phyloP scores from a whole-genome alignment of 2,329 filamentous ascomycete species.

The Helicocarpus griseus region DNA sequence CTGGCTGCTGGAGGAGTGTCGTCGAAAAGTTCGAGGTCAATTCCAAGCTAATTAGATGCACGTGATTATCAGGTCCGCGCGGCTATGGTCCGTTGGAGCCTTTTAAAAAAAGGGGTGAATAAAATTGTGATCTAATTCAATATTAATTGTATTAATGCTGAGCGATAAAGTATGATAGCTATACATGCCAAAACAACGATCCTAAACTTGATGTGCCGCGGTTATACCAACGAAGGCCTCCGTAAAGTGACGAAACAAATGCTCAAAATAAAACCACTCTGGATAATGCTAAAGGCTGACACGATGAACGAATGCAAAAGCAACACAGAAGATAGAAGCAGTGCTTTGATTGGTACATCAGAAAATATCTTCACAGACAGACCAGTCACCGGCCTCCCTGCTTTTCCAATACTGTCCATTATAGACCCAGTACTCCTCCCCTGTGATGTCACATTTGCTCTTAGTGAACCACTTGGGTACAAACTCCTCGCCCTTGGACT shows the following conservation, averaged over 20 bases:
- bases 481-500: slow-evolving; percentile 73
- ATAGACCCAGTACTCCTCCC: slow-evolving; percentile 84
- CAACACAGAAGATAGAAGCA: not conserved
- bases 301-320: not conserved
- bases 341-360: slow-evolving; percentile 18
- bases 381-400: slow-evolving; percentile 56
- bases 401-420: slow-evolving; percentile 79
- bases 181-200: not conserved
- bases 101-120: too few relatives aligned
- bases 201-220: not conserved
- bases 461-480: slow-evolving; percentile 76
- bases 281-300: not conserved
- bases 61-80: not conserved
- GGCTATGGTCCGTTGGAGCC: not conserved
- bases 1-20: not conserved
- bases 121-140: not conserved
- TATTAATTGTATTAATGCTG: not conserved
- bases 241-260: not conserved
- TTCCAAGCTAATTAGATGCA: not conserved
- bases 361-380: slow-evolving; percentile 66
- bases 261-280: not conserved
- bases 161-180: not conserved
- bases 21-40: not conserved
- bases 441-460: slow-evolving; percentile 63
- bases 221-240: not conserved